Conservation (phyloP, 257 asterid genomes). For the Petrea volubilis region DNA sequence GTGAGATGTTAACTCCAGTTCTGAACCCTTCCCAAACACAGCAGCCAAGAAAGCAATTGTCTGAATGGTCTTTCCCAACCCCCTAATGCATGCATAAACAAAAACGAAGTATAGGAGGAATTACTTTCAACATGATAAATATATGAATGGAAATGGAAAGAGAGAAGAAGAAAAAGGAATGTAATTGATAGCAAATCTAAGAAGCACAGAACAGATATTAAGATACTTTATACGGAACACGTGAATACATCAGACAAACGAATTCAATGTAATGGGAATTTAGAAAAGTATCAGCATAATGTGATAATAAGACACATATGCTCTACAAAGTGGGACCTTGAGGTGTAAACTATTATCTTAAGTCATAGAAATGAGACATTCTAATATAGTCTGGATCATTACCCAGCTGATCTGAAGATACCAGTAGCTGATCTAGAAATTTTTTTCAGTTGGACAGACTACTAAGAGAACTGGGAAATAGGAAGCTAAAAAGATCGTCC, state of each 20-base stretch:
- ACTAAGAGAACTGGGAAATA: background rate
- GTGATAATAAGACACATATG: background rate
- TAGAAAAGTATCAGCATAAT: background rate
- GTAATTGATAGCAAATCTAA: background rate
- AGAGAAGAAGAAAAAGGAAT: background rate
- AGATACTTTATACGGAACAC: background rate
- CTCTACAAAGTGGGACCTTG: background rate
- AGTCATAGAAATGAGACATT: background rate
- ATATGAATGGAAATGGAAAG: background rate
- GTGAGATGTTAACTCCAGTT: constrained; percentile 33
- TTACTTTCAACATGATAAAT: background rate
- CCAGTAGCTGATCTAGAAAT: background rate
- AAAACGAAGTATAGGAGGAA: constrained; percentile 14
- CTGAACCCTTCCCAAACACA: constrained; percentile 68
- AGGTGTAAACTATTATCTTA: background rate
- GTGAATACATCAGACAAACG: background rate
- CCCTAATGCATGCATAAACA: constrained; percentile 52
- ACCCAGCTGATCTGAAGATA: background rate
- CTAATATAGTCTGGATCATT: background rate
- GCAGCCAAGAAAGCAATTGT: constrained; percentile 94
- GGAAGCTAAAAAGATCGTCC: background rate
- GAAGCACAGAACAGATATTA: background rate
- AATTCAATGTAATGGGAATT: background rate
- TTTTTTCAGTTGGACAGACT: background rate
- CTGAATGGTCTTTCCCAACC: constrained; percentile 96